phyloP scores from a whole-genome alignment of 176 grass and related monocot species.

The Cenchrus americanus region DNA sequence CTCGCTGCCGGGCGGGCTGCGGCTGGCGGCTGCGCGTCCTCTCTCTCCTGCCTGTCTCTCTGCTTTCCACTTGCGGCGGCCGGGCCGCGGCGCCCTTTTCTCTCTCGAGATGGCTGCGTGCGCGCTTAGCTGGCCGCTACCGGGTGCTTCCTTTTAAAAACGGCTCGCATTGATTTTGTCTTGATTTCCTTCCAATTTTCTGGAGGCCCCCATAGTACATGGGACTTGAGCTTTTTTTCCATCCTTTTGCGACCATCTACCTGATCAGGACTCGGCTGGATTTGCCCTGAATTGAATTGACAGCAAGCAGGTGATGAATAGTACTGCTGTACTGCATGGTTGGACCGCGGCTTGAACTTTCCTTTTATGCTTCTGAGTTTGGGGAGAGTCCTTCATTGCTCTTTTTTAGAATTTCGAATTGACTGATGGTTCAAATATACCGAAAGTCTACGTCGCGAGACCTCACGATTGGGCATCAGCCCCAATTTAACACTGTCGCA shows the following conservation, averaged over 20 bases:
- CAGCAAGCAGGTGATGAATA: neutral
- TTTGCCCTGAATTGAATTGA: neutral
- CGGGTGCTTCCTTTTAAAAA: slow-evolving; percentile 45
- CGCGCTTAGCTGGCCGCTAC: slow-evolving; percentile 63
- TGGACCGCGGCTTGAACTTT: neutral
- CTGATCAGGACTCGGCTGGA: slow-evolving; percentile 14
- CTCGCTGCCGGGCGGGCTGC: neutral
- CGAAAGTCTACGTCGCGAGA: too few relatives aligned
- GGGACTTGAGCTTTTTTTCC: slow-evolving; percentile 14
- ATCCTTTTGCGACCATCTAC: neutral
- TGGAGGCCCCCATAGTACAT: neutral
- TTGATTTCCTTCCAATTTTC: slow-evolving; percentile 58
- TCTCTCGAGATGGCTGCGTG: slow-evolving; percentile 49
- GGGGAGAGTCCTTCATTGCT: neutral
- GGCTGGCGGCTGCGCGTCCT: slow-evolving; percentile 3
- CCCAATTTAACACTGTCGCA: too few relatives aligned
- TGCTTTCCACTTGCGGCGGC: slow-evolving; percentile 53
- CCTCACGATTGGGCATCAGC: too few relatives aligned
- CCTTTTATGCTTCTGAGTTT: neutral
- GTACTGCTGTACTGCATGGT: neutral
- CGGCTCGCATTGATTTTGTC: slow-evolving; percentile 41
- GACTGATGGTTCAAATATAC: neutral
- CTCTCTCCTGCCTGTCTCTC: neutral
- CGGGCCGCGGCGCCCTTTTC: neutral
- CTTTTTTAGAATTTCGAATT: neutral